Evolutionary conservation across 495 filamentous ascomycete genomes (phyloP), one percentile per base, ranked within the genome.

Genomic region (Thozetella sp.): DNA sequence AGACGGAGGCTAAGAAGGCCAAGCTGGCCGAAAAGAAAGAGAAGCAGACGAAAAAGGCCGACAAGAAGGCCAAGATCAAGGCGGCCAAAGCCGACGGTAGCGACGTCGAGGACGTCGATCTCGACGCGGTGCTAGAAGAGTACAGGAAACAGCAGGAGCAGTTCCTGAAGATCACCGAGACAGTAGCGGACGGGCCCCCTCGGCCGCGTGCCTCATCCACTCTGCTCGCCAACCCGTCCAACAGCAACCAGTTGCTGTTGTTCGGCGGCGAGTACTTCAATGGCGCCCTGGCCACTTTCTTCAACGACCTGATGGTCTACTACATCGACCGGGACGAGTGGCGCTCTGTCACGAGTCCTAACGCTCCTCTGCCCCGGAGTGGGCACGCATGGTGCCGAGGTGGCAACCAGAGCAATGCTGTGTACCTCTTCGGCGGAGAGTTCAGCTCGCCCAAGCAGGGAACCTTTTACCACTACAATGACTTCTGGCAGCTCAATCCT

Each of bases 381-480:
- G 95, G 95, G 11, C 94, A 98, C 80, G 91, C 93, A 22, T 97
- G 93, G 90, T 92, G 88, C 63, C 85, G 93, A 60, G 92, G 89
- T 51, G 93, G 90, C 17, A 95, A 96, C 71, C 84, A 88, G 26
- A 76, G 74, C 56, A 87, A 88, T n/a, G 89, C 89, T 22, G 80
- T 97, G 45, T 99, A 94, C 73, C 73, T 99, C 17, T 98, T 97
- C 65, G 95, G 95, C 65, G 95, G 94, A 65, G 79, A 85, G 61
- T 84, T 85, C 61, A 74, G 70, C 57, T 76, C 69, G 51, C 95
- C 95, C 1, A 99, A 97, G 67, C 95, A 99, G 71, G 95, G 95
- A 2, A 99, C 94, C 1, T 99, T 99, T 70, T 97, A 99, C 69
- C 95, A 99, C 66, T 99, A 99, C 77, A 96, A 97, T 72, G 95